A percentile compares a stretch with the other conserved stretches of the same genome.
phyloP scores from a whole-genome alignment of 163 green algal genomes.

The Chlamydomonas reinhardtii region DNA sequence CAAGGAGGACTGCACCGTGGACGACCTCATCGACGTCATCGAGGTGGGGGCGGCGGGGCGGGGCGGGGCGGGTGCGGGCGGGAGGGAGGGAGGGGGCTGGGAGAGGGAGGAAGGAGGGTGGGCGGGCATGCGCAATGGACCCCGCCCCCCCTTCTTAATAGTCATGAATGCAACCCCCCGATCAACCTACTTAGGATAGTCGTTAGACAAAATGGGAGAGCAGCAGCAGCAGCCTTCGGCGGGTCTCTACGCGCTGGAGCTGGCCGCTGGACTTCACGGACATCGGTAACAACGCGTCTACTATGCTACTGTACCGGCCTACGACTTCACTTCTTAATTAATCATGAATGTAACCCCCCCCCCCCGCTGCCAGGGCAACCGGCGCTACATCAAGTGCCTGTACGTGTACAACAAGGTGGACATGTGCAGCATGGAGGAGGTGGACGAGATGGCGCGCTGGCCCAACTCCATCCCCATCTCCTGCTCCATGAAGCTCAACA shows the following conservation, averaged over 20 bases:
- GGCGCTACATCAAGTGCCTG: slow-evolving; percentile 96
- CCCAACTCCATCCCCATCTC: slow-evolving; percentile 92
- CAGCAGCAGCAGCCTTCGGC: no score
- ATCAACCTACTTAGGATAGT: no score
- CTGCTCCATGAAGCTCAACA: slow-evolving; percentile 89
- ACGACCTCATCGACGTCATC: slow-evolving; percentile 98
- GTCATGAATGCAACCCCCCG: no score
- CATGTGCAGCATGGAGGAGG: slow-evolving; percentile 94
- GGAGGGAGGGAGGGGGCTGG: neutral
- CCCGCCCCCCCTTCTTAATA: no score
- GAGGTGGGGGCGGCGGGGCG: slow-evolving; percentile 65
- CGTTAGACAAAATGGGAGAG: no score
- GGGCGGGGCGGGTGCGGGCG: neutral
- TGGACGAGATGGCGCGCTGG: slow-evolving; percentile 89
- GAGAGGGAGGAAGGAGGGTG: neutral
- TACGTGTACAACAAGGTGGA: slow-evolving; percentile 99
- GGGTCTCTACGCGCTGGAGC: no score
- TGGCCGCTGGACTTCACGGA: no score
- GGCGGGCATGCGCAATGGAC: no score
- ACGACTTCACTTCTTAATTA: no score
- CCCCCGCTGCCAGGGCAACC: slow-evolving; percentile 83
- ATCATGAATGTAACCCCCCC: no score
- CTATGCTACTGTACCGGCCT: no score
- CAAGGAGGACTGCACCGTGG: slow-evolving; percentile 92
- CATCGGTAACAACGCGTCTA: no score